These are phyloP conservation scores for Aspergillus neoniger DNA, from an alignment of 2,329 filamentous ascomycete species.

Conservation along the genomic window DNA sequence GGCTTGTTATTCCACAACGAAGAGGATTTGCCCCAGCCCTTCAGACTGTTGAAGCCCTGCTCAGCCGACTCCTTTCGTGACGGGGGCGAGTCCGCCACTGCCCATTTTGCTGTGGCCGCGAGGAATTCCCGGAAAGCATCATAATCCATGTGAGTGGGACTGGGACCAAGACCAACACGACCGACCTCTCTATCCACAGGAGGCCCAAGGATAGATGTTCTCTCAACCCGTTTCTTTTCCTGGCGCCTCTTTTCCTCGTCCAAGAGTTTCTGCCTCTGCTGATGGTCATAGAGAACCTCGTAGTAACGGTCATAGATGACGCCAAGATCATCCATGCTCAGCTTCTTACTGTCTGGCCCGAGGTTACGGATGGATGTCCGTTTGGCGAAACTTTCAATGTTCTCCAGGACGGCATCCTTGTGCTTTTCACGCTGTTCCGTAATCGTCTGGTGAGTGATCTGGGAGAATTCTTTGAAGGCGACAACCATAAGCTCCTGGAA, in stretches of 20 bases:
- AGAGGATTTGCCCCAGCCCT: slow-evolving; percentile 50
- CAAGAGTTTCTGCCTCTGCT: slow-evolving; percentile 76
- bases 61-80: slow-evolving; percentile 53
- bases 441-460: slow-evolving; percentile 90
- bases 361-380: slow-evolving; percentile 94
- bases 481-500: slow-evolving; percentile 99
- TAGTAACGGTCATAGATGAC: slow-evolving; percentile 95
- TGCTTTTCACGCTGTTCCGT: slow-evolving; percentile 87
- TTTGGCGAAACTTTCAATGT: slow-evolving; percentile 96
- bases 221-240: slow-evolving; percentile 59
- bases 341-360: slow-evolving; percentile 89
- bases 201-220: slow-evolving; percentile 45
- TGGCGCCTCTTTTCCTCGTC: slow-evolving; percentile 70
- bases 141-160: slow-evolving; percentile 94
- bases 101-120: slow-evolving; percentile 87
- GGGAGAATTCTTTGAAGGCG: slow-evolving; percentile 96
- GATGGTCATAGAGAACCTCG: slow-evolving; percentile 83
- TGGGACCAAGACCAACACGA: slow-evolving; percentile 83
- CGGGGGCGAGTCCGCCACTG: slow-evolving; percentile 79
- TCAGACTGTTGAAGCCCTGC: slow-evolving; percentile 58
- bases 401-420: slow-evolving; percentile 90
- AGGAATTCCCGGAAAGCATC: slow-evolving; percentile 94
- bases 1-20: slow-evolving; percentile 61
- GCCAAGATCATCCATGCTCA: slow-evolving; percentile 81
- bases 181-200: slow-evolving; percentile 72